phyloP scores from a whole-genome alignment of 129 eudicot species.

The Calendula officinalis region DNA sequence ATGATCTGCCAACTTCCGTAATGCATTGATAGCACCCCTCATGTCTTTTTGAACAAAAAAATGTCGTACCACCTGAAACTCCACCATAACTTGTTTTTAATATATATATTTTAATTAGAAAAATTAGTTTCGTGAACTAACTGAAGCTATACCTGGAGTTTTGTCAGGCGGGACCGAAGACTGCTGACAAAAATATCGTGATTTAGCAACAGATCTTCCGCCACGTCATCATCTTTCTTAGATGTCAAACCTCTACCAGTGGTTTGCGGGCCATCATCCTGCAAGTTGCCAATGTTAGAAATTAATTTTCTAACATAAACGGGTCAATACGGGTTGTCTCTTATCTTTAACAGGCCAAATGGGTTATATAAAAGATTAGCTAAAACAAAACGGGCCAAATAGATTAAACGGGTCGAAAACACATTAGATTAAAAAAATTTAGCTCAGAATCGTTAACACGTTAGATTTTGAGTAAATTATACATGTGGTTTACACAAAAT shows the following conservation, averaged over 20 bases:
- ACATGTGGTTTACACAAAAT: too few relatives aligned
- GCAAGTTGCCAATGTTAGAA: conserved; percentile 33
- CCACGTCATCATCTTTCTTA: conserved; percentile 41
- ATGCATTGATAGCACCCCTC: conserved; percentile 72
- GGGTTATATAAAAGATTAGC: neutral
- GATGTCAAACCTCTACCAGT: conserved; percentile 38
- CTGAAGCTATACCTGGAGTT: conserved; percentile 66
- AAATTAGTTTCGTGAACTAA: conserved; percentile 6
- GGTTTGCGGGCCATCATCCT: conserved; percentile 54
- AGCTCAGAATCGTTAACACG: neutral
- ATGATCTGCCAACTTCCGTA: conserved; percentile 82
- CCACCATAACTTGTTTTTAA: neutral
- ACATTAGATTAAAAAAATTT: neutral
- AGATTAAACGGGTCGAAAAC: neutral
- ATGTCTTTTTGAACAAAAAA: conserved; percentile 79
- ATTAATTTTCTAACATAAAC: neutral
- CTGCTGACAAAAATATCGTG: conserved; percentile 70
- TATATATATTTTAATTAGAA: neutral
- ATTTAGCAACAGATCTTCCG: conserved; percentile 57
- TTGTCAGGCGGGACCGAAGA: conserved; percentile 79
- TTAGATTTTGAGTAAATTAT: neutral
- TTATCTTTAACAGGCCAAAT: neutral
- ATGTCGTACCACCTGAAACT: conserved; percentile 81
- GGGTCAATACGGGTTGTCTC: neutral
- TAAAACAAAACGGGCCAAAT: neutral